These are phyloP conservation scores for Carpinus fangiana DNA, from an alignment of 306 rosid genomes.

Conservation along the genomic window DNA sequence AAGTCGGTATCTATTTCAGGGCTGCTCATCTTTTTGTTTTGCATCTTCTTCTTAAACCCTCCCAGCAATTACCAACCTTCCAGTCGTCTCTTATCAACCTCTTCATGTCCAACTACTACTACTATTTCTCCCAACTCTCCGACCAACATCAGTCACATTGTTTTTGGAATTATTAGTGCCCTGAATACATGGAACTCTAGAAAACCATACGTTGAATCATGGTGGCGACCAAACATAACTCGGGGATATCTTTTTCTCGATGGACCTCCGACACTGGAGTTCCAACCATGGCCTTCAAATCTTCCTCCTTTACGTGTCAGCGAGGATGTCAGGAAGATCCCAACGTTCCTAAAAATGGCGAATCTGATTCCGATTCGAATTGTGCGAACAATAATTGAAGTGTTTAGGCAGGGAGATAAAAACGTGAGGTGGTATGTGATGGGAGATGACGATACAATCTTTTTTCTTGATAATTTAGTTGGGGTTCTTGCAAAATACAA, in stretches of 20 bases:
- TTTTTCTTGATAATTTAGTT: slow-evolving; percentile 43
- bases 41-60: no score
- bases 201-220: slow-evolving; percentile 35
- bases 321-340: slow-evolving; percentile 19
- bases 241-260: slow-evolving; percentile 50
- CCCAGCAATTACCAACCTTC: no score
- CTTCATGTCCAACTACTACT: no score
- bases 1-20: no score
- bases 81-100: no score
- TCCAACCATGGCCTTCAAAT: slow-evolving; percentile 42
- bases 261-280: slow-evolving; percentile 28
- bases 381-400: slow-evolving; percentile 33
- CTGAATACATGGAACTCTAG: slow-evolving; percentile 46
- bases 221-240: slow-evolving; percentile 49
- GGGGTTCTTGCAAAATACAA: slow-evolving; percentile 41
- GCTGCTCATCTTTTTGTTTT: no score
- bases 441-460: slow-evolving; percentile 49
- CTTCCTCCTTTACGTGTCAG: slow-evolving; percentile 45
- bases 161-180: slow-evolving; percentile 41
- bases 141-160: slow-evolving; percentile 38
- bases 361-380: slow-evolving; percentile 31
- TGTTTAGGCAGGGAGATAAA: slow-evolving; percentile 29
- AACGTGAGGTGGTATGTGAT: slow-evolving; percentile 51
- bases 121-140: no score
- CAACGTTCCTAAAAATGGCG: background rate